Base-by-base conservation (phyloP, 192 early-diverging fungal species). In the Phycomyces blakesleeanus region DNA sequence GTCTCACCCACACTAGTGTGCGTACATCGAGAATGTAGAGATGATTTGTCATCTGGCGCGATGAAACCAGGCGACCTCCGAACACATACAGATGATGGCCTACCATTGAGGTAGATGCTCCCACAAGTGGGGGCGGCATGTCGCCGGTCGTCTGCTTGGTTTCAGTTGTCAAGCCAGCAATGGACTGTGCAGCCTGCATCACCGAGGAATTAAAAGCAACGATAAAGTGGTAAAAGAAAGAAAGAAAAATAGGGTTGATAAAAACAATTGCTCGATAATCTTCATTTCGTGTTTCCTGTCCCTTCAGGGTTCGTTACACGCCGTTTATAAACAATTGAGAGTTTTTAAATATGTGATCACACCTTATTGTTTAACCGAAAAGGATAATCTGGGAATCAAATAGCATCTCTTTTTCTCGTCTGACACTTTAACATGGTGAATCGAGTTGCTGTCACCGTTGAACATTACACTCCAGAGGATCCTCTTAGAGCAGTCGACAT, bases 101-200 rank as follows among this genome's bases (percentile, higher is more conserved):
- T 15, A 91, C 74, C 22, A 87, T 82, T n/a, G 85, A 87, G 53
- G 82, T 79, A 1, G 89, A 87, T 50, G 85, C 81, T 34, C 89
- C 89, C 12, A 91, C 87, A 38, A 91, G 74, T 2, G 88, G 84
- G 3, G 88, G 87, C 8, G 89, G 89, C 52, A 87, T 80, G 37
- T 91, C 88, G 42, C 89, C 89, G 1, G 77, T 85, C 21, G 80
- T 77, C 51, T 61, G 62, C 25, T 70, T 69, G 22, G 69, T 69
- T 14, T 62, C 64, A 18, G 77, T 77, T 5, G 80, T 82, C 54
- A 82, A 55, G 67, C 79, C 80, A 61, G 77, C 75, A 60, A 81
- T 75, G 59, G 77, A 81, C 69, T 81, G 80, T 3, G 71, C 29
- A 34, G 29, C 29, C 29, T 34, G 29, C 29, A 34, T 34, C 26